Base-by-base conservation (phyloP, 2,329 filamentous ascomycete species). In the Colletotrichum tropicicola region DNA sequence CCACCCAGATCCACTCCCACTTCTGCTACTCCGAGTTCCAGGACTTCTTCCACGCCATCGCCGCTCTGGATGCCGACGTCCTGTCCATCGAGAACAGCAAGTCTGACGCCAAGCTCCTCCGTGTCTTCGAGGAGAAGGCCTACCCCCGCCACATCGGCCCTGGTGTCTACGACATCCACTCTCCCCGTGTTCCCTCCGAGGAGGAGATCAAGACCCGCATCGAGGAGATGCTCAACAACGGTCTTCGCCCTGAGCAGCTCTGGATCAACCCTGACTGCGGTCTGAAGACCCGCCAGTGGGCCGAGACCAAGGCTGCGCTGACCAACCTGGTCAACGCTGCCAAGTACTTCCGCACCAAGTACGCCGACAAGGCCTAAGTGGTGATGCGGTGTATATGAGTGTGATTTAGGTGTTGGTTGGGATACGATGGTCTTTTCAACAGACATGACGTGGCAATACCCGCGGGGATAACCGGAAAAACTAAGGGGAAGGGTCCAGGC, bases 1-100 rank as follows among this genome's bases (percentile, higher is more conserved):
- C 91, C 65, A 99, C 96, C 72, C 96, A 99, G 89, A 98, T 99
- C 82, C 96, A 99, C 91, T 98, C 94, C 70, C 96, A 99, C 88
- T 99, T 99, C 92, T 99, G 96, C 84, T 99, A 99, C 91, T 98
- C 96, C 56, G 96, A 99, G 89, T 99, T 99, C 93, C 96, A 99
- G 86, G 96, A 99, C 88, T 99, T 99, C 89, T 99, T 99, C 94
- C 93, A 98, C 85, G 96, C 96, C 84, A 99, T 99, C 74, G 93
- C 96, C 70, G 95, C 96, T 68, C 91, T 99, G 70, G 96, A 99
- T 79, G 95, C 96, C 69, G 96, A 99, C 83, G 96, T 99, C 69
- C 91, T 99, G 76, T 97, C 93, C 78, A 99, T 99, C 74, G 96
- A 99, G 91, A 99, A 99, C 93, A 97, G 92, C 92, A 99, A 99